Base-by-base conservation (phyloP, 129 eudicot species). In the Dittrichia graveolens region DNA sequence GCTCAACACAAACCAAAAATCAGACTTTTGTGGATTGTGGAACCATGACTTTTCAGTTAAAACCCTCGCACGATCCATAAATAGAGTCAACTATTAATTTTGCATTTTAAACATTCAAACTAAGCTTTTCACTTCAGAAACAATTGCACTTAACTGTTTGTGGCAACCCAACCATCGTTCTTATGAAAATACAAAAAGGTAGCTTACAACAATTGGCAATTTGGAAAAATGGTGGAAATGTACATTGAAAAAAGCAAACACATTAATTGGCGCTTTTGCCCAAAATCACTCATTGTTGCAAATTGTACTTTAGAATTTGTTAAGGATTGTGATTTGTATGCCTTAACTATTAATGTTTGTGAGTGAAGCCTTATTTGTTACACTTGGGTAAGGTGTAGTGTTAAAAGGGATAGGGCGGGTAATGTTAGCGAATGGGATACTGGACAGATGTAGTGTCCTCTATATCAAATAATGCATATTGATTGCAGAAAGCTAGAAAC, bases 141-240 rank as follows among this genome's bases (percentile, higher is more conserved):
- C 8, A 35, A 48, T 44, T 44, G 54, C n/a, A 44, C 16, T 39
- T 61, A 15, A 61, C 8, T 43, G 18, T 43, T 18, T 44, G 39
- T 18, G 4, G 18, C 8, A 46, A 38, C 6, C 40, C n/a, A 31
- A 13, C 56, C 42, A 45, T 57, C 66, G 41, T 35, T 56, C 31
- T 44, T 57, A 59, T 39, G 66, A 43, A 43, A 3, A 40, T 37
- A 52, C 38, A 69, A 50, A 50, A 69, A 37, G 3, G 43, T 66
- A 65, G 34, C 7, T 50, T 47, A 61, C 67, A 67, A 31, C 37
- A 52, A 14, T 52, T 40, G 8, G 50, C 58, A 67, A 66, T 66
- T 31, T 47, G 19, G 74, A 50, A 2, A n/a, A 47, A n/a, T 38
- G 13, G 46, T 41, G 35, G 12, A 40, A 40, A 15, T 15, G 10